Percentiles rank a stretch among this genome's conserved stretches.
phyloP scores from a whole-genome alignment of 306 rosid species.

The Trifolium repens region DNA sequence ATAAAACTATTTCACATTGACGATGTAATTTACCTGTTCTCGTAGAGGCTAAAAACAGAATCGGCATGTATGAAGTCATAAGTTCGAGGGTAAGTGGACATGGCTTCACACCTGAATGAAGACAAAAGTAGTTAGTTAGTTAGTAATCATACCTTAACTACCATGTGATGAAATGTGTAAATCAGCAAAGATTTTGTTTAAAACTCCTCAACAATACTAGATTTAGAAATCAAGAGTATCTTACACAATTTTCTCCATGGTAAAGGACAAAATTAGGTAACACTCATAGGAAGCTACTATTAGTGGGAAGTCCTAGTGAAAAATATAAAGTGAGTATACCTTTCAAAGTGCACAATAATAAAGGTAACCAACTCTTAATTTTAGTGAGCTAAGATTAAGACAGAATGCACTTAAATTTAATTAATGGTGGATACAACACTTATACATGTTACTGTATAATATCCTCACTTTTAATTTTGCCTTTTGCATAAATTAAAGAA shows the following conservation, averaged over 20 bases:
- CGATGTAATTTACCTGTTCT: conserved; percentile 54
- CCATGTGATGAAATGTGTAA: conserved; percentile 33
- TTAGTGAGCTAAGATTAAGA: conserved; percentile 5
- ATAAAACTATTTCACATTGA: no score
- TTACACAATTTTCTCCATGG: conserved; percentile 12
- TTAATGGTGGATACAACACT: neutral
- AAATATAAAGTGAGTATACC: neutral
- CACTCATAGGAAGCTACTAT: neutral
- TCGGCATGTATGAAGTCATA: conserved; percentile 94
- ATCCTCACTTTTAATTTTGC: neutral
- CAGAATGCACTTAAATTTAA: neutral
- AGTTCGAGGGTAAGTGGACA: conserved; percentile 92
- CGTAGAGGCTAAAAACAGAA: conserved; percentile 72
- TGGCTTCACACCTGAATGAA: conserved; percentile 84
- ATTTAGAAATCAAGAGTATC: neutral
- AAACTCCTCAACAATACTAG: no score
- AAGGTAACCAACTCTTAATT: neutral
- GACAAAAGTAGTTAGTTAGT: conserved; percentile 41
- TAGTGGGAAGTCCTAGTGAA: neutral
- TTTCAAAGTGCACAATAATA: neutral
- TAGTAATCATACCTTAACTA: conserved; percentile 16
- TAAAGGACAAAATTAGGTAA: conserved; percentile 21
- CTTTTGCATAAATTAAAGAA: no score
- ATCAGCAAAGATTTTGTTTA: neutral
- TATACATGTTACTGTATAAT: neutral